Base-by-base conservation (phyloP, 306 rosid genomes). In the Rosa rugosa region DNA sequence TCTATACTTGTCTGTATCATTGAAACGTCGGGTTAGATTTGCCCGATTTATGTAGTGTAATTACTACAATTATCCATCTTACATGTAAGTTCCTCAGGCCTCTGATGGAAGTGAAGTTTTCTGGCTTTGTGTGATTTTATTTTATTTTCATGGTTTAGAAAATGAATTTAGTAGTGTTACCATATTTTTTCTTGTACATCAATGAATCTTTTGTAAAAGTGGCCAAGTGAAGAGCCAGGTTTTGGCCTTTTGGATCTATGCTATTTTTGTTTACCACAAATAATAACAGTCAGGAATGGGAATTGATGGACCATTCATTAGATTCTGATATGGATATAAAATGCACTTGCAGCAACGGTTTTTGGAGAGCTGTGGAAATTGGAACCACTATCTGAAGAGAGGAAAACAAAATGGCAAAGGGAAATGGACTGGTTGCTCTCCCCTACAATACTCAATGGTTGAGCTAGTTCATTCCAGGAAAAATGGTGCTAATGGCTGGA, bases 331-430 rank as follows among this genome's bases (percentile, higher is more conserved):
- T 10, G 12, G 27, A 10, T 18, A 25, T 42, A 42, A 75, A 27
- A 44, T 83, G 82, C 73, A 9, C 80, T 72, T 88, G 86, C 94
- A 92, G 99, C 87, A 20, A 87, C 85, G 8, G 84, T 92, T 80
- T 95, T 95, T 80, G 99, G 99, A 67, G 99, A 95, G 86, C 54
- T 95, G 71, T 92, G 97, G 99, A 95, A 95, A 86, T 83, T 95
- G 83, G 97, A 95, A 79, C 99, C 99, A 20, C 89, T 92, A 41
- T 71, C 90, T 14, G 97, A 92, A 79, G 97, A 92, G 81, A 88
- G 85, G 81, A 95, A 87, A 84, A 76, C 80, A 36, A 92, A 91
- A 86, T 95, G 99, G 99, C 72, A 53, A 47, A 86, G 79, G 80
- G 97, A 95, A 90, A 89, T 91, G 94, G 95, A 87, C 73, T 95